Conservation (phyloP, 2,329 filamentous ascomycete genomes). For the Epichloe scottii region DNA sequence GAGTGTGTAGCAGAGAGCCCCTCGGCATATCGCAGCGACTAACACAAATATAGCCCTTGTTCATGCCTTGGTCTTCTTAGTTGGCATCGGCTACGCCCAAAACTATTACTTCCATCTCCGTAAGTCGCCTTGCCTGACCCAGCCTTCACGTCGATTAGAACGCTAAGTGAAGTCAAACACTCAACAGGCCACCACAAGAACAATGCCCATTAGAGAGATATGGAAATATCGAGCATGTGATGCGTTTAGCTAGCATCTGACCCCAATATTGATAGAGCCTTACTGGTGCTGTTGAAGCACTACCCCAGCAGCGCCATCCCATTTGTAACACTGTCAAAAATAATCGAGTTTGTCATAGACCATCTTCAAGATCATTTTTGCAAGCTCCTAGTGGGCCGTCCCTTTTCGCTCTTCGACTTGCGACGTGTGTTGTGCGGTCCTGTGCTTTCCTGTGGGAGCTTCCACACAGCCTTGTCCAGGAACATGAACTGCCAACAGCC, state of each 20-base stretch:
- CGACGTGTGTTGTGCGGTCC: neutral
- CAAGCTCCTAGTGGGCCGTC: neutral
- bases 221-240: neutral
- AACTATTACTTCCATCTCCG: constrained; percentile 99
- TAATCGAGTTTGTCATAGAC: neutral
- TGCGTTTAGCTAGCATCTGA: neutral
- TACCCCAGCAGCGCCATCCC: neutral
- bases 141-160: constrained; percentile 1
- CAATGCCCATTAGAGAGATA: constrained; percentile 73
- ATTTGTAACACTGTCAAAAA: constrained; percentile 4
- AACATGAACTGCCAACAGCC: no score
- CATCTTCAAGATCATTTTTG: neutral
- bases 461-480: no score
- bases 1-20: constrained; percentile 48
- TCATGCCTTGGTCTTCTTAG: constrained; percentile 67
- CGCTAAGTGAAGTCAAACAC: neutral
- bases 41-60: constrained; percentile 55
- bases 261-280: constrained; percentile 31
- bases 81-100: constrained; percentile 82
- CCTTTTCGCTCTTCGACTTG: neutral
- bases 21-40: constrained; percentile 15
- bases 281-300: constrained; percentile 15
- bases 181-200: constrained; percentile 96
- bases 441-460: no score
- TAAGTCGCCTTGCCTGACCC: constrained; percentile 40